Evolutionary conservation across 352 stramenopile species (phyloP).

Genomic region (Phytophthora pseudosyringae): DNA sequence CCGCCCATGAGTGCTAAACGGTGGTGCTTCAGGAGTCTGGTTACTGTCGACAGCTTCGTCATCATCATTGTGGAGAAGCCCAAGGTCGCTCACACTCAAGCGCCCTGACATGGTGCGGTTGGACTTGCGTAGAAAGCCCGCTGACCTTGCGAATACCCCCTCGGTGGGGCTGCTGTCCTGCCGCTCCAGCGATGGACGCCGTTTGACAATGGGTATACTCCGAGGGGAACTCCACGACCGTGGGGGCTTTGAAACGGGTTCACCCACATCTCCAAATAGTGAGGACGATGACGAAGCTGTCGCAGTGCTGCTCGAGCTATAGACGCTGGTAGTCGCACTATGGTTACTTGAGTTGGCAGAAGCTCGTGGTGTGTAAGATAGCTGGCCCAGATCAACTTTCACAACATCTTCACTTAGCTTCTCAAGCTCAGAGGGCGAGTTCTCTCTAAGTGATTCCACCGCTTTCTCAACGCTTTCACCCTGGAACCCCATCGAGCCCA

Average conservation of each 20-base stretch:
- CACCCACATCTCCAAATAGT: constrained; percentile 36
- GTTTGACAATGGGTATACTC: constrained; percentile 22
- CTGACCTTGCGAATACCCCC: constrained; percentile 67
- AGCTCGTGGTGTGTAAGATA: constrained; percentile 41
- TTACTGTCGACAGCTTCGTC: constrained; percentile 30
- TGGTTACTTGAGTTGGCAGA: constrained; percentile 14
- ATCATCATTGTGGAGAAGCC: constrained; percentile 58
- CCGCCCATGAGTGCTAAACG: not conserved
- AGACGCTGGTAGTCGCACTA: constrained; percentile 27
- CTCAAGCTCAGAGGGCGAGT: constrained; percentile 22
- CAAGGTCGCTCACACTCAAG: constrained; percentile 81
- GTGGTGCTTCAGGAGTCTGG: constrained; percentile 13
- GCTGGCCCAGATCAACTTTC: constrained; percentile 54
- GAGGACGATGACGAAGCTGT: constrained; percentile 37
- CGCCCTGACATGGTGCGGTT: constrained; percentile 63
- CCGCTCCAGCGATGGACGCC: constrained; percentile 50
- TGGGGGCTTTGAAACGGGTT: constrained; percentile 26
- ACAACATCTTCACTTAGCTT: constrained; percentile 33
- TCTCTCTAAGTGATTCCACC: constrained; percentile 46
- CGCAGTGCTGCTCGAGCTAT: constrained; percentile 37
- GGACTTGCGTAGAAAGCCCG: constrained; percentile 68
- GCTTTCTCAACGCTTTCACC: constrained; percentile 37
- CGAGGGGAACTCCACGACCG: constrained; percentile 27
- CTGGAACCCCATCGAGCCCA: constrained; percentile 65
- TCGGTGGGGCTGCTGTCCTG: constrained; percentile 63